Base-by-base conservation (phyloP, 805 yeast species). In the Sugiyamaella chiloensis region DNA sequence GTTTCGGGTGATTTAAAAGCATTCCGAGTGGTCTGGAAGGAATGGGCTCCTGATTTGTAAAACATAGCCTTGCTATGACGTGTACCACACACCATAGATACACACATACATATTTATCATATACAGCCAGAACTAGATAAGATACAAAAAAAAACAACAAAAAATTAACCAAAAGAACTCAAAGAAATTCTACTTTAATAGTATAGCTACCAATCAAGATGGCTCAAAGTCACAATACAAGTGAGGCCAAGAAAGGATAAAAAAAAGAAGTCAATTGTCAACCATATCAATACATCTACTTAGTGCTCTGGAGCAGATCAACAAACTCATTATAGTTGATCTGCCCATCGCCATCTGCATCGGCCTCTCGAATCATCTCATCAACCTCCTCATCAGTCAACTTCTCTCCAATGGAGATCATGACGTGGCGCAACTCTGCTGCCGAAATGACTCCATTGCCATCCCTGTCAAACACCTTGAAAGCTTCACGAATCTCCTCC, bases 401-500 rank as follows among this genome's bases (percentile, higher is more conserved):
- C 68, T 87, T 89, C 71, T 93, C 99, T 63, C 99, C 99, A 66
- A 93, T 93, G 6, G 97, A 87, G 42, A 98, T 93, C 69, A 93
- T 81, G 40, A 93, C 98, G 66, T 91, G 96, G 69, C 95, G 84
- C 66, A 93, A 80, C 72, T 93, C 99, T 51, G 96, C 93, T 55
- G 96, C 95, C 50, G 95, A 85, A 66, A 93, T 93, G 69, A 86
- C 86, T 56, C 99, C 99, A 67, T 93, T 96, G 51, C 96, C 97
- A 67, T 93, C 71, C 48, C 76, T 70, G 73, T 93, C 99, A 65
- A 93, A 93, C 32, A 93, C 99, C 72, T 90, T 91, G 78, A 93
- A 93, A 11, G 99, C 99, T 71, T 93, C 99, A 55, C 91, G 80
- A 56, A 93, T 81, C 70, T 93, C 99, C 60, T 95, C 98, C 71